Evolutionary conservation across 768 basidiomycete species (phyloP).

Genomic region (Pisolithus orientalis): DNA sequence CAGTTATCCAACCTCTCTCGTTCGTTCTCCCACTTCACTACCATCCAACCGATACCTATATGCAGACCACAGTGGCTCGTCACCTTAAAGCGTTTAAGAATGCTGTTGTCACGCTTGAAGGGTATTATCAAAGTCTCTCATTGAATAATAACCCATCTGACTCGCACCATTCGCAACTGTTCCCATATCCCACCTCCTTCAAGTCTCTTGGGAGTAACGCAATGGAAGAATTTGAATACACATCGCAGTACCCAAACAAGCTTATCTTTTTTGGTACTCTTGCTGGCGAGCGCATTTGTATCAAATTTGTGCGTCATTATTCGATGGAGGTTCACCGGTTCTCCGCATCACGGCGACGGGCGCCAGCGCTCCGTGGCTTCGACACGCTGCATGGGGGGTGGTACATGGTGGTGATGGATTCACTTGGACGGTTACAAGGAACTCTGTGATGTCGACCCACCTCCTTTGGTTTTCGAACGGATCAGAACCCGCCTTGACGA

Average conservation of each 20-base stretch:
- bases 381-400: not conserved
- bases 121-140: not conserved
- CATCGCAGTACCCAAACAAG: too few relatives aligned
- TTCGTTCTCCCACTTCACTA: not conserved
- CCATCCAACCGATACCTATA: not conserved
- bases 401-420: too few relatives aligned
- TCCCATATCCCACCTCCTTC: not conserved
- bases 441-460: too few relatives aligned
- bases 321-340: not conserved
- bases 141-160: not conserved
- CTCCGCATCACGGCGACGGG: not conserved
- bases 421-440: too few relatives aligned
- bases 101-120: not conserved
- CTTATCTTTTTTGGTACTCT: too few relatives aligned
- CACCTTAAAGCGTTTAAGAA: not conserved
- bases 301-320: not conserved
- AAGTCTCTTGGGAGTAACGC: too few relatives aligned
- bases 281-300: too few relatives aligned
- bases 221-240: too few relatives aligned
- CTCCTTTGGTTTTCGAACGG: too few relatives aligned
- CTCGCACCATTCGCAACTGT: not conserved
- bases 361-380: not conserved
- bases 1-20: not conserved
- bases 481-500: too few relatives aligned
- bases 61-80: not conserved